A percentile compares a stretch with the other conserved stretches of the same genome.
These are phyloP conservation scores for Penicillium pulvis DNA, from an alignment of 495 filamentous ascomycete genomes.

Conservation along the genomic window DNA sequence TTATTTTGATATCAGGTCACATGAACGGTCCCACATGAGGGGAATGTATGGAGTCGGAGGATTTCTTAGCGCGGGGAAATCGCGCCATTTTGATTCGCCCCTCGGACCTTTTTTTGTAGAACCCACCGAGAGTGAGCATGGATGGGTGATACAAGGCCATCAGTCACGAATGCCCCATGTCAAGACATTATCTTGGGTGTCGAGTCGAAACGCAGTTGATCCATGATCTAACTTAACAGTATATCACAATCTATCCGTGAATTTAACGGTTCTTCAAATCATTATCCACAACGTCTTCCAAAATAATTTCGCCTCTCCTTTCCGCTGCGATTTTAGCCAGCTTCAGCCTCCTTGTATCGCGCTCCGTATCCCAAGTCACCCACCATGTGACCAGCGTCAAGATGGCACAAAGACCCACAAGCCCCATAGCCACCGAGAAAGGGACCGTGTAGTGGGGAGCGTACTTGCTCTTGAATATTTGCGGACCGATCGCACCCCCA, in stretches of 20 bases:
- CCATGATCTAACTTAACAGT: too few relatives aligned
- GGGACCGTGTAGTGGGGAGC: constrained; percentile 33
- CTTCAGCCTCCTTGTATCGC: constrained; percentile 38
- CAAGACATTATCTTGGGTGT: too few relatives aligned
- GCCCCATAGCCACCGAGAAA: constrained; percentile 36
- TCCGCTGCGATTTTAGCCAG: constrained; percentile 40
- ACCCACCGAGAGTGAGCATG: background rate
- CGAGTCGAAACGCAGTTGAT: too few relatives aligned
- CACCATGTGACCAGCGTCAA: constrained; percentile 24
- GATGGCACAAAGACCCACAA: constrained; percentile 27
- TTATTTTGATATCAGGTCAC: constrained; percentile 4
- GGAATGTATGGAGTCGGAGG: constrained; percentile 16
- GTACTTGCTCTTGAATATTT: constrained; percentile 38
- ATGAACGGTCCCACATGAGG: constrained; percentile 7
- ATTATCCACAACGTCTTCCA: constrained; percentile 47
- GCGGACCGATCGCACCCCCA: constrained; percentile 37
- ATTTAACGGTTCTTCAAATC: constrained; percentile 26
- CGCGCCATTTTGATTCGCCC: constrained; percentile 10
- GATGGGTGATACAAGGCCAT: background rate
- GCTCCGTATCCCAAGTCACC: constrained; percentile 34
- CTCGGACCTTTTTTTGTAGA: constrained; percentile 17
- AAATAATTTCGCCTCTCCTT: constrained; percentile 38
- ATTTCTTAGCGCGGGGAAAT: constrained; percentile 13
- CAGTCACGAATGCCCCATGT: too few relatives aligned
- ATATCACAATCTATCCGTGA: background rate